Percentiles rank a stretch among this genome's conserved stretches.
Conservation (phyloP, 495 filamentous ascomycete species). For the Penicillium psychrofluorescens region DNA sequence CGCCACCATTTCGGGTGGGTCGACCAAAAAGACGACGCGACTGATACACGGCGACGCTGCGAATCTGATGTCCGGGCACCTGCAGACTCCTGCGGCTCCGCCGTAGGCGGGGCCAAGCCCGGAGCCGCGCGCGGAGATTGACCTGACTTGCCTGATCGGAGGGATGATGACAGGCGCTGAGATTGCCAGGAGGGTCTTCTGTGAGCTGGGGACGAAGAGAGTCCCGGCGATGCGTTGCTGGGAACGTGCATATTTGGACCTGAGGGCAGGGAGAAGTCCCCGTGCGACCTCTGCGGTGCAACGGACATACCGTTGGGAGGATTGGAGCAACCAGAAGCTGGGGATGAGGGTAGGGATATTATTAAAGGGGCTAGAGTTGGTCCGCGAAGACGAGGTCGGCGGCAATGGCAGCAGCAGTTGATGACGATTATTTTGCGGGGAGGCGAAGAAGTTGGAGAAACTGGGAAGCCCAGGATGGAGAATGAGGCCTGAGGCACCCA, state of each 20-base stretch:
- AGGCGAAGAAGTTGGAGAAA: constrained; percentile 8
- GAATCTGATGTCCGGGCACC: not conserved
- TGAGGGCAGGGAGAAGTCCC: constrained; percentile 13
- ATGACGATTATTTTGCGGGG: constrained; percentile 2
- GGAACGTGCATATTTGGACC: constrained; percentile 18
- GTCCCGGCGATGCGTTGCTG: too few species aligned
- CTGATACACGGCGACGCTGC: constrained; percentile 2
- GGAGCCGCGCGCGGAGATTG: not conserved
- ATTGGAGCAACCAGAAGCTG: not conserved
- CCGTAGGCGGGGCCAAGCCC: not conserved
- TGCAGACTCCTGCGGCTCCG: constrained; percentile 4
- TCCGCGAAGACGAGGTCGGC: not conserved
- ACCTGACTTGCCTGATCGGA: constrained; percentile 10
- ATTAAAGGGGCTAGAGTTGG: not conserved
- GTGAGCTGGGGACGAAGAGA: constrained; percentile 15
- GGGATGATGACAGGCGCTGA: constrained; percentile 16
- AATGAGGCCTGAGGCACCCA: constrained; percentile 12
- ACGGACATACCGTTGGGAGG: not conserved
- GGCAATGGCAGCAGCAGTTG: not conserved
- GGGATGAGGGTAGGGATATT: not conserved
- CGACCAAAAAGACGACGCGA: constrained; percentile 6
- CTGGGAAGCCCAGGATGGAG: constrained; percentile 5
- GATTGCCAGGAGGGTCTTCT: constrained; percentile 27
- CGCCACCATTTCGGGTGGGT: constrained; percentile 49
- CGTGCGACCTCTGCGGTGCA: constrained; percentile 11